Percentiles rank a stretch among this genome's conserved stretches.
Conservation (phyloP, 257 asterid species). For the Phtheirospermum japonicum region DNA sequence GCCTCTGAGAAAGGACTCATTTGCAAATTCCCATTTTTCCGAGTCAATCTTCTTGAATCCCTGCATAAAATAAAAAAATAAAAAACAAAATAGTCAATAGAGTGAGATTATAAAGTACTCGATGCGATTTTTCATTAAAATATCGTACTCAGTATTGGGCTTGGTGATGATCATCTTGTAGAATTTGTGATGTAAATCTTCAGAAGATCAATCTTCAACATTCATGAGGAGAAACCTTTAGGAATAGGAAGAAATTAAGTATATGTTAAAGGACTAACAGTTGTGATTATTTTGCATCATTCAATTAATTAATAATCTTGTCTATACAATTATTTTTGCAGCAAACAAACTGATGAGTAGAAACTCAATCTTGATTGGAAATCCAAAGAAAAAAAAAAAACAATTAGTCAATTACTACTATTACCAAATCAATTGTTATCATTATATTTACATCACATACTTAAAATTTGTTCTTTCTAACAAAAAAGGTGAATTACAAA, state of each 20-base stretch:
- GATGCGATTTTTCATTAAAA: background rate
- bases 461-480: too few species aligned
- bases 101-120: background rate
- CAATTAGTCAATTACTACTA: too few species aligned
- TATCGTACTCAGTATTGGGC: conserved; percentile 14
- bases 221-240: conserved; percentile 40
- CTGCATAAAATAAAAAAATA: conserved; percentile 41
- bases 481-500: too few species aligned
- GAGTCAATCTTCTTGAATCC: conserved; percentile 90
- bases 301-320: background rate
- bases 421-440: too few species aligned
- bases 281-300: background rate
- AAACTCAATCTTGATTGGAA: background rate
- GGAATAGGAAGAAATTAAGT: conserved; percentile 33
- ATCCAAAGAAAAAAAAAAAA: too few species aligned
- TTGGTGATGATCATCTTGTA: conserved; percentile 33
- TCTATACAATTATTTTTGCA: background rate
- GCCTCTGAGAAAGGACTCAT: conserved; percentile 63
- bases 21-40: conserved; percentile 86
- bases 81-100: background rate
- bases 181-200: background rate
- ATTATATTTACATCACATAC: too few species aligned
- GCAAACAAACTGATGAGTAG: background rate
- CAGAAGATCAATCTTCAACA: conserved; percentile 26
- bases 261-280: conserved; percentile 22